Evolutionary conservation across 2,329 filamentous ascomycete species (phyloP).

Genomic region (Niveomyces coronatus): DNA sequence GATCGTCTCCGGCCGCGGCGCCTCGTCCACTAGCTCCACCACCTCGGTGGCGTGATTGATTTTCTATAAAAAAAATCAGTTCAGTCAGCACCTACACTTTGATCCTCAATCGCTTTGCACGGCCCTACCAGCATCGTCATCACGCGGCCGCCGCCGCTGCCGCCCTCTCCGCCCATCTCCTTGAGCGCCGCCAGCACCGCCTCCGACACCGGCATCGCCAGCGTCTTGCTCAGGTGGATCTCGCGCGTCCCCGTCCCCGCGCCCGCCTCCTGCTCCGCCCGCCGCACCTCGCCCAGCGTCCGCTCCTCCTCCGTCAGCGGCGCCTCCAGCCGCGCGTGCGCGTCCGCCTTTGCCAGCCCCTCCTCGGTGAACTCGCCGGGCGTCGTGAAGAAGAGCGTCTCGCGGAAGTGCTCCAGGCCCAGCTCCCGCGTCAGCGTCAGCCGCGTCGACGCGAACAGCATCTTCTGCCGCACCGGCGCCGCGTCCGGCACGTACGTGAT

Average conservation of each 20-base stretch:
- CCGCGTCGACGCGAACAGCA: slow-evolving; percentile 71
- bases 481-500: slow-evolving; percentile 71
- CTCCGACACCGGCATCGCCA: slow-evolving; percentile 49
- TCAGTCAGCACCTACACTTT: background rate
- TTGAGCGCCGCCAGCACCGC: slow-evolving; percentile 55
- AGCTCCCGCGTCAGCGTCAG: slow-evolving; percentile 67
- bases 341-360: slow-evolving; percentile 65
- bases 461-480: slow-evolving; percentile 75
- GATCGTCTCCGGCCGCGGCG: slow-evolving; percentile 43
- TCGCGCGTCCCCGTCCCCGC: slow-evolving; percentile 51
- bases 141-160: slow-evolving; percentile 37
- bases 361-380: slow-evolving; percentile 56
- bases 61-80: slow-evolving; percentile 36
- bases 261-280: slow-evolving; percentile 65
- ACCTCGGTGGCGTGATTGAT: slow-evolving; percentile 62
- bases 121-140: slow-evolving; percentile 55
- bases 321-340: slow-evolving; percentile 52
- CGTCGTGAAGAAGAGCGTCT: slow-evolving; percentile 63
- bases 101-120: background rate
- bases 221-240: slow-evolving; percentile 47
- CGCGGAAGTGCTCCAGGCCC: slow-evolving; percentile 67
- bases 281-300: slow-evolving; percentile 59
- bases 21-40: slow-evolving; percentile 51
- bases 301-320: slow-evolving; percentile 73
- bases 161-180: slow-evolving; percentile 42